These are phyloP conservation scores for Acacia confusa DNA, from an alignment of 306 rosid species.

Conservation along the genomic window DNA sequence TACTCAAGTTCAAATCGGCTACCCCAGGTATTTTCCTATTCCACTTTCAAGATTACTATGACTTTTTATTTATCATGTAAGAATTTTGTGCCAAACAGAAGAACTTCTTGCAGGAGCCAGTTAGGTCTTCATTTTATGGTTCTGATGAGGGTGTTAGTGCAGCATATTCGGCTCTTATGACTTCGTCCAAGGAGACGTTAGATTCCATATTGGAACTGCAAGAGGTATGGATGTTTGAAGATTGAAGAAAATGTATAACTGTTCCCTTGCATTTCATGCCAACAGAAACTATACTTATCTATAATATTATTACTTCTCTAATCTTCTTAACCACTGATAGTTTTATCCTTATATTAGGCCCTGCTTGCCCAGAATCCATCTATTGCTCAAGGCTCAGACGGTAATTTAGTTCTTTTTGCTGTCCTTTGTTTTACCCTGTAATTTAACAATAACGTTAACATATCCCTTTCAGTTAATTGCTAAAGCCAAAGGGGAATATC, in stretches of 20 bases:
- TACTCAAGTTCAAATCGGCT: constrained; percentile 84
- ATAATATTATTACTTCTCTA: neutral
- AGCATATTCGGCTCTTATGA: constrained; percentile 64
- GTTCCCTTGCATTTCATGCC: neutral
- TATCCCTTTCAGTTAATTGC: neutral
- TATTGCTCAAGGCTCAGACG: constrained; percentile 51
- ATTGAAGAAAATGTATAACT: neutral
- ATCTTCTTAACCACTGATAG: neutral
- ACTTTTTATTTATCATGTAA: constrained; percentile 19
- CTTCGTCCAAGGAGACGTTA: constrained; percentile 70
- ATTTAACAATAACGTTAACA: neutral
- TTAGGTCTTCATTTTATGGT: constrained; percentile 60
- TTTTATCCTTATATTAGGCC: constrained; percentile 60
- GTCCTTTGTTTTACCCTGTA: constrained; percentile 6
- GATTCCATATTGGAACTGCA: constrained; percentile 78
- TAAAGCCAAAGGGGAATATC: neutral
- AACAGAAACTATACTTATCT: constrained; percentile 4
- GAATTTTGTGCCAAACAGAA: constrained; percentile 22
- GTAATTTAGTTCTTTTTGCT: constrained; percentile 39
- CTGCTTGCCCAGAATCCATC: constrained; percentile 66
- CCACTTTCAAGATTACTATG: neutral
- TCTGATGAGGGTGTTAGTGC: constrained; percentile 55
- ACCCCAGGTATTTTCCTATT: constrained; percentile 65
- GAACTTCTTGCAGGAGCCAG: constrained; percentile 63
- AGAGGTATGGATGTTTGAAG: constrained; percentile 50